Percentiles rank a stretch among this genome's conserved stretches.
These are phyloP conservation scores for Citrullus amarus DNA, from an alignment of 306 rosid genomes.

Conservation along the genomic window DNA sequence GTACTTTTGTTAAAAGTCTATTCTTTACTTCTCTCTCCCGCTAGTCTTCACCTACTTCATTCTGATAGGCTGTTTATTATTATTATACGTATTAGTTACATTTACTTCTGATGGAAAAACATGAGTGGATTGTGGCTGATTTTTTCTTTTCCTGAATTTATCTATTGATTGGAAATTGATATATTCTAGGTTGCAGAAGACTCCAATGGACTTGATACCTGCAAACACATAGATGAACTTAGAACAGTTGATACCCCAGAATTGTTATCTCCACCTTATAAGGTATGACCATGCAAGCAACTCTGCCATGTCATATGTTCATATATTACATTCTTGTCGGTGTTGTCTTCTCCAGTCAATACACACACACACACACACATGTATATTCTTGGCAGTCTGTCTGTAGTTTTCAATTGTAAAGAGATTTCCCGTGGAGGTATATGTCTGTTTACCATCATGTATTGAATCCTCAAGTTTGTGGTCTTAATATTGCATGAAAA, in stretches of 20 bases:
- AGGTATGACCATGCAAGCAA: background rate
- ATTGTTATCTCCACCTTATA: constrained; percentile 4
- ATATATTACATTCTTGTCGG: background rate
- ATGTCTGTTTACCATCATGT: too few relatives aligned
- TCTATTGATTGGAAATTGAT: background rate
- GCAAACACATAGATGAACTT: background rate
- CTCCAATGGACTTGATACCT: background rate
- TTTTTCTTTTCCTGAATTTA: background rate
- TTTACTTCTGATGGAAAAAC: background rate
- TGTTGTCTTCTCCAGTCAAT: background rate
- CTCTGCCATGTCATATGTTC: background rate
- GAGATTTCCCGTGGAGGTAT: background rate
- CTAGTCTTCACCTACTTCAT: background rate
- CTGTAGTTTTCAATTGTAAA: background rate
- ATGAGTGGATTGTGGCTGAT: background rate
- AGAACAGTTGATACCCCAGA: background rate
- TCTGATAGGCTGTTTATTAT: background rate
- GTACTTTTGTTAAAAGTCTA: background rate
- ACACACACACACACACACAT: too few relatives aligned
- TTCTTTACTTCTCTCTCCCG: background rate
- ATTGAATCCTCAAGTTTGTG: background rate
- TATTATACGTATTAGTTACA: background rate
- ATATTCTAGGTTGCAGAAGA: constrained; percentile 1
- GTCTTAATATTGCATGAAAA: background rate
- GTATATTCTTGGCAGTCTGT: background rate